Conservation (phyloP, 169 alveolate species). For the Eimeria falciformis region DNA sequence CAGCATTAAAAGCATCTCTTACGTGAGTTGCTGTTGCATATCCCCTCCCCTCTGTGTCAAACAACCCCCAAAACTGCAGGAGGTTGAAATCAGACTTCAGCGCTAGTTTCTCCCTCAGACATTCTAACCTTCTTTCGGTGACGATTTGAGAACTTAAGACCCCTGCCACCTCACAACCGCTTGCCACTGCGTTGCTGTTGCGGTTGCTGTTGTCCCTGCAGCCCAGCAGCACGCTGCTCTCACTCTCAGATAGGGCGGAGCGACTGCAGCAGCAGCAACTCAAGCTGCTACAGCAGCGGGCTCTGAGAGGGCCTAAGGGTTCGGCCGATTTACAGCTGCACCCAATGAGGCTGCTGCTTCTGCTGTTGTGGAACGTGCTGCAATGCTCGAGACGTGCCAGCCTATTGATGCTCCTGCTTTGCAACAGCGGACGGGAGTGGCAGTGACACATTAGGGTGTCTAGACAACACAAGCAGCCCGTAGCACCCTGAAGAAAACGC, state of each 20-base stretch:
- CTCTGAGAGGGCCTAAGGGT: neutral
- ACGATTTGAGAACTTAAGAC: slow-evolving; percentile 67
- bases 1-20: slow-evolving; percentile 68
- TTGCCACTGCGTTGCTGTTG: slow-evolving; percentile 13
- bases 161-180: slow-evolving; percentile 71
- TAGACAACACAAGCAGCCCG: neutral
- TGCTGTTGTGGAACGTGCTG: slow-evolving; percentile 38
- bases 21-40: slow-evolving; percentile 75
- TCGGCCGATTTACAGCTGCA: no score
- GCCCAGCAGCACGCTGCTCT: slow-evolving; percentile 34
- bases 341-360: slow-evolving; percentile 23
- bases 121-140: slow-evolving; percentile 71
- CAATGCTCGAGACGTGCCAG: slow-evolving; percentile 22
- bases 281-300: slow-evolving; percentile 31
- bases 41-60: slow-evolving; percentile 76
- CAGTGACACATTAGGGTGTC: neutral
- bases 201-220: neutral
- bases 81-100: slow-evolving; percentile 74
- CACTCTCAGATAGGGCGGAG: neutral
- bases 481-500: slow-evolving; percentile 20
- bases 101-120: slow-evolving; percentile 69
- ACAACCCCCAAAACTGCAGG: slow-evolving; percentile 76
- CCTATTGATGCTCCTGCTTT: slow-evolving; percentile 54
- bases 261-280: slow-evolving; percentile 8
- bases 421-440: slow-evolving; percentile 19